Evolutionary conservation across 257 asterid genomes (phyloP), one percentile per base, ranked within the genome.

Genomic region (Ehretia macrophylla): DNA sequence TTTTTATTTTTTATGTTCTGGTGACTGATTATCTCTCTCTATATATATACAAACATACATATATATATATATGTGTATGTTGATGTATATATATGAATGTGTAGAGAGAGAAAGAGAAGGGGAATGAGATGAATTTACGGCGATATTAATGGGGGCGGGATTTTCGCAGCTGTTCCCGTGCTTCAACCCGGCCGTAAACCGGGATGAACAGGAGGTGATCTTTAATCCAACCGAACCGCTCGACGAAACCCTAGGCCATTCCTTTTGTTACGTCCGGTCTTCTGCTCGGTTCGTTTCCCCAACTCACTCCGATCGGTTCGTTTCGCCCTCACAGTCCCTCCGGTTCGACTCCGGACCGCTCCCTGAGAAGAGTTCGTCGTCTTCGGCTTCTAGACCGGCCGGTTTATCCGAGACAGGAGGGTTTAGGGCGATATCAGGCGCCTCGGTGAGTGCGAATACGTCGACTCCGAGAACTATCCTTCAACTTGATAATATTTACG

Each of bases 221-320:
- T 60, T 68, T 8, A 54, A 66, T 27, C 61, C 62, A 5, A 37
- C 40, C 27, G 67, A 68, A 55, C 63, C 73, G 51, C 58, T 68
- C 14, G 73, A 68, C 19, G 68, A 68, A 44, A 60, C 73, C 38
- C 73, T 68, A 38, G 73, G 73, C 20, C 73, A 68, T 48, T 68
- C 73, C 9, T 68, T 68, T 51, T 68, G 67, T 11, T 68, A 68
- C 17, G 73, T 68, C 5, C 51, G 73, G 39, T 68, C 73, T n/a
- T 68, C 68, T 1, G 39, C 40, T 35, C 63, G 68, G 45, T 68
- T 60, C 37, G 14, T 68, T 8, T 60, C 73, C 46, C 73, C 68
- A 1, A 55, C 73, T 14, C 55, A 55, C 53, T 68, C 73, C n/a
- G 67, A 68, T 48, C 73, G 73, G 20, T 60, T 68, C 10, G 12